These are phyloP conservation scores for Solanum aculeatissimum DNA, from an alignment of 305 asterid genomes.

Conservation along the genomic window DNA sequence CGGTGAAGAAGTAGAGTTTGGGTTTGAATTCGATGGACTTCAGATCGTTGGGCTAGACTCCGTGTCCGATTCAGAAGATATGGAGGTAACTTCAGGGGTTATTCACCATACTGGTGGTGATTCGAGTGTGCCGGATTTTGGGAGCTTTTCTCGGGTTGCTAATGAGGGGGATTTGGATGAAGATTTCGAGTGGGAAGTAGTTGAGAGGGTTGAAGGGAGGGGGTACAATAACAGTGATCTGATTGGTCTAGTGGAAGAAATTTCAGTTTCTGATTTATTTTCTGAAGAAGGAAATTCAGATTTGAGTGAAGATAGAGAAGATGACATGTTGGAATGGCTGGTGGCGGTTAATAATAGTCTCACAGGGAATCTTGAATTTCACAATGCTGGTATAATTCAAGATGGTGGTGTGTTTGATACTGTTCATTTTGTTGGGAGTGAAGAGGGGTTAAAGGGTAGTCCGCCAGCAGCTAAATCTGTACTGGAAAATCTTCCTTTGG, in stretches of 20 bases:
- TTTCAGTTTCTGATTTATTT: conserved; percentile 16
- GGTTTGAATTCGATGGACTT: conserved; percentile 25
- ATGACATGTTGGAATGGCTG: conserved; percentile 49
- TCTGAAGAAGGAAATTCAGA: conserved; percentile 1
- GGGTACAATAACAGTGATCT: not conserved
- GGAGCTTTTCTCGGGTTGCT: conserved; percentile 11
- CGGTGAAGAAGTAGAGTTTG: conserved; percentile 24
- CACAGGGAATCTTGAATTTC: conserved; percentile 34
- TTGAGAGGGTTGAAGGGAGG: not conserved
- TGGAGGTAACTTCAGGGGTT: conserved; percentile 43
- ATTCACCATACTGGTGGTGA: conserved; percentile 4
- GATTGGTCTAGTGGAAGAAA: not conserved
- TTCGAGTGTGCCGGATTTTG: not conserved
- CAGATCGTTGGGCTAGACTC: conserved; percentile 52
- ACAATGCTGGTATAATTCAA: not conserved
- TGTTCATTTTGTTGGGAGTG: conserved; percentile 55
- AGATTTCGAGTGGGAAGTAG: not conserved
- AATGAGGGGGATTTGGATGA: not conserved
- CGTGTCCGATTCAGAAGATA: conserved; percentile 52
- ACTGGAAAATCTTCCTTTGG: conserved; percentile 44
- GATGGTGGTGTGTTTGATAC: not conserved
- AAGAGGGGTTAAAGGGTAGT: conserved; percentile 43
- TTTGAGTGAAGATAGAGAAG: conserved; percentile 24
- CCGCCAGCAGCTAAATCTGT: conserved; percentile 76
- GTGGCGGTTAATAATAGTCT: conserved; percentile 45